phyloP scores from a whole-genome alignment of 306 rosid genomes.

The Citrullus amarus region DNA sequence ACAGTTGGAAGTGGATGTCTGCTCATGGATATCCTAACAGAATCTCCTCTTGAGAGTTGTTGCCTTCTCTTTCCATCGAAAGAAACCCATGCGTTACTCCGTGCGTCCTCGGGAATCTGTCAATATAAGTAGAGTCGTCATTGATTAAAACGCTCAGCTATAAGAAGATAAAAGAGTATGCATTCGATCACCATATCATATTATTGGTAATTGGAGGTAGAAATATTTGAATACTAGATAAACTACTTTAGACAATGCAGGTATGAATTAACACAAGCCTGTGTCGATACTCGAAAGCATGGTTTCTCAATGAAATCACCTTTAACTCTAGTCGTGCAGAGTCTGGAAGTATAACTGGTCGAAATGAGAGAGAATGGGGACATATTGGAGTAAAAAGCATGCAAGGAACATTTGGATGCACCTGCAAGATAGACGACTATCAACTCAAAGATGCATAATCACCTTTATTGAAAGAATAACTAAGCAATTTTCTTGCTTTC shows the following conservation, averaged over 20 bases:
- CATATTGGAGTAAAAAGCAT: conserved; percentile 97
- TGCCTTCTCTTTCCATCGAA: conserved; percentile 98
- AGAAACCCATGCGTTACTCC: conserved; percentile 98
- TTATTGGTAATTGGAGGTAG: neutral
- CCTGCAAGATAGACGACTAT: conserved; percentile 43
- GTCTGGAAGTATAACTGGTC: conserved; percentile 98
- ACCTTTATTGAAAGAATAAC: neutral
- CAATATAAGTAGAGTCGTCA: conserved; percentile 1
- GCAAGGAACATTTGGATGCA: conserved; percentile 98
- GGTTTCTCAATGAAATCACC: conserved; percentile 34
- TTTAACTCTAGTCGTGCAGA: conserved; percentile 85
- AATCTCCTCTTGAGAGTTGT: conserved; percentile 96
- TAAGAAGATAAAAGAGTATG: neutral
- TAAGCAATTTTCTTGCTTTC: neutral
- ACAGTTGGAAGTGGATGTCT: conserved; percentile 95
- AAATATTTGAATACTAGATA: neutral
- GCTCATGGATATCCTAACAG: conserved; percentile 79
- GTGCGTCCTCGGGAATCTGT: conserved; percentile 91
- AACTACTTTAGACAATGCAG: neutral
- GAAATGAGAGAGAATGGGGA: conserved; percentile 94
- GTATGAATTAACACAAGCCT: neutral
- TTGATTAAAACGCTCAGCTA: neutral
- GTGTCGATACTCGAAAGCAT: neutral
- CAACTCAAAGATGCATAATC: conserved; percentile 14
- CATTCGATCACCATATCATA: neutral